Conservation (phyloP, 768 basidiomycete species). For the Boletus subparvulus region DNA sequence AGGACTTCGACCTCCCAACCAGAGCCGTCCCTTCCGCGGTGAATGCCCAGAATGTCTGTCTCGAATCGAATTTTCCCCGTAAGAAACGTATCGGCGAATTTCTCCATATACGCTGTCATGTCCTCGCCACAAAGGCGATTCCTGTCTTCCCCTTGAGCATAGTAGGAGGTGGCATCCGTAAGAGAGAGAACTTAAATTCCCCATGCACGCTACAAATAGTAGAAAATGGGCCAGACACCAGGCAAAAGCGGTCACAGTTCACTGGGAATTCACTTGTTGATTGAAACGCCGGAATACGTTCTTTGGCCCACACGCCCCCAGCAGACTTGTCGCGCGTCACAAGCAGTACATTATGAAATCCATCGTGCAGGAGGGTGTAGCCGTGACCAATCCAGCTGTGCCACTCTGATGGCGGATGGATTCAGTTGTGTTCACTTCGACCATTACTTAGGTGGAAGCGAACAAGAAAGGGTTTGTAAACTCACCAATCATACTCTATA, state of each 20-base stretch:
- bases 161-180: slow-evolving; percentile 50
- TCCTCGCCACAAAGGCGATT: slow-evolving; percentile 54
- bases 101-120: slow-evolving; percentile 56
- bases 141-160: slow-evolving; percentile 30
- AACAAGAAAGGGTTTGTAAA: neutral
- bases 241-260: neutral
- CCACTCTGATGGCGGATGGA: slow-evolving; percentile 27
- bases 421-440: neutral
- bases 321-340: slow-evolving; percentile 53
- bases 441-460: neutral
- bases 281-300: slow-evolving; percentile 51
- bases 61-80: slow-evolving; percentile 43
- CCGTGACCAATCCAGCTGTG: slow-evolving; percentile 57
- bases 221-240: neutral
- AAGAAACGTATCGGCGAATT: slow-evolving; percentile 49
- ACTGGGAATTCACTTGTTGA: slow-evolving; percentile 56
- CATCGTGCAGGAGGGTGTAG: slow-evolving; percentile 54
- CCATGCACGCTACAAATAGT: slow-evolving; percentile 52
- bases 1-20: slow-evolving; percentile 48
- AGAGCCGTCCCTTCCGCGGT: slow-evolving; percentile 27
- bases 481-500: neutral
- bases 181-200: slow-evolving; percentile 57
- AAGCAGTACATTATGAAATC: slow-evolving; percentile 54
- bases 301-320: slow-evolving; percentile 61
- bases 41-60: slow-evolving; percentile 49